Percentiles rank a stretch among this genome's conserved stretches.
Evolutionary conservation across 306 rosid genomes (phyloP).

Genomic region (Neltuma alba): DNA sequence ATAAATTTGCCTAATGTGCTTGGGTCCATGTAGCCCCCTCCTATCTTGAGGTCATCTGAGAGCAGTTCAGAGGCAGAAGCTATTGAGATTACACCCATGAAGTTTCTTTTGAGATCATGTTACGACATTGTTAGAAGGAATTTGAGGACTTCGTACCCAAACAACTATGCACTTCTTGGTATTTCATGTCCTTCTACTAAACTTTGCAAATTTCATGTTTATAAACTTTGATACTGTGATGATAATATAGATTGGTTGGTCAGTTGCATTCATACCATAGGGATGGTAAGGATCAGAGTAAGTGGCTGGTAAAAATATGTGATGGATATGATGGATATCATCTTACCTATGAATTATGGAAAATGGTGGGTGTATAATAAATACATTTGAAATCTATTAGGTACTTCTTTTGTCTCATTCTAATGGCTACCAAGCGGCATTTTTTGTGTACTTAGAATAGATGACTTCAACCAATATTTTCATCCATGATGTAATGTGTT

Average conservation of each 20-base stretch:
- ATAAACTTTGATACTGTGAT: constrained; percentile 8
- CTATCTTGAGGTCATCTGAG: constrained; percentile 79
- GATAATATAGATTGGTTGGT: constrained; percentile 12
- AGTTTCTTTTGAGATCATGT: constrained; percentile 84
- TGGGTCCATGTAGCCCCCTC: constrained; percentile 71
- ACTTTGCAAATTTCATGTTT: constrained; percentile 14
- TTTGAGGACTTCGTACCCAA: constrained; percentile 88
- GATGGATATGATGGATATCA: constrained; percentile 11
- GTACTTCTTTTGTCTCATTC: background rate
- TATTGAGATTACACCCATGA: constrained; percentile 71
- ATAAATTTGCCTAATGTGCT: constrained; percentile 15
- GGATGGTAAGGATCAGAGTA: background rate
- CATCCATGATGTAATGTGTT: background rate
- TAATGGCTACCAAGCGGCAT: background rate
- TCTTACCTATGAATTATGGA: background rate
- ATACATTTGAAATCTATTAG: background rate
- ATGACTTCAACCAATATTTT: background rate
- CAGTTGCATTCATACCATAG: constrained; percentile 16
- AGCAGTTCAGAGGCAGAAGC: constrained; percentile 72
- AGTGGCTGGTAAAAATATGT: background rate
- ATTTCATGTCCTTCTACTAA: constrained; percentile 30
- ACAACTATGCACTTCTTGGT: constrained; percentile 98
- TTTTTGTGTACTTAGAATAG: background rate
- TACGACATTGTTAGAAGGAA: constrained; percentile 88
- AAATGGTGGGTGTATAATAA: background rate